phyloP scores from a whole-genome alignment of 257 asterid species.

The Schizonepeta tenuifolia region DNA sequence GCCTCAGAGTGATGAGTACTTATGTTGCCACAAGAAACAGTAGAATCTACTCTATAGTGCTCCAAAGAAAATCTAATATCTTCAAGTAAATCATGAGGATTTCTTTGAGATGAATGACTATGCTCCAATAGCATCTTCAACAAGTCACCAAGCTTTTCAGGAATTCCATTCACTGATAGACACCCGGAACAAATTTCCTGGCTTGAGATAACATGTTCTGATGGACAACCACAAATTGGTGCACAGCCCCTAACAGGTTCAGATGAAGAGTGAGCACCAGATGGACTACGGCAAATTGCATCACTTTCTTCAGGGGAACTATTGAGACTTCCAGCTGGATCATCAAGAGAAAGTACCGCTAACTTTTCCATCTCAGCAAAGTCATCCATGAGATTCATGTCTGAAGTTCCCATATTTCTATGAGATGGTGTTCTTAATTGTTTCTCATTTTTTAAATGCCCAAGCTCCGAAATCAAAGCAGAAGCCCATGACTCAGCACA shows the following conservation, averaged over 20 bases:
- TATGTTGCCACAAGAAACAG: not conserved
- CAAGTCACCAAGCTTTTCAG: constrained; percentile 41
- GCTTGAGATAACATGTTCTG: constrained; percentile 23
- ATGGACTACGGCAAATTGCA: constrained; percentile 34
- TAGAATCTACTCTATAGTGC: constrained; percentile 17
- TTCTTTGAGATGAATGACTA: constrained; percentile 40
- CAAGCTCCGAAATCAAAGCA: constrained; percentile 56
- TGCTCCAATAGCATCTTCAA: constrained; percentile 51
- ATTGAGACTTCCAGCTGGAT: constrained; percentile 43
- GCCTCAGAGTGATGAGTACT: constrained; percentile 24
- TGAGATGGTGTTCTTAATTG: constrained; percentile 42
- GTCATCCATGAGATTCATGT: constrained; percentile 89
- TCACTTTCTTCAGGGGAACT: constrained; percentile 40
- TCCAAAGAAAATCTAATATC: constrained; percentile 49
- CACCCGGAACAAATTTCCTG: constrained; percentile 30
- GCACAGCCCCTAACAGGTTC: not conserved
- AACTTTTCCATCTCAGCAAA: constrained; percentile 94
- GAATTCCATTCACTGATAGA: constrained; percentile 17
- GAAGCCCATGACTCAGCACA: constrained; percentile 70
- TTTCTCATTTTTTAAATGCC: constrained; percentile 51
- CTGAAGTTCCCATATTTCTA: constrained; percentile 54
- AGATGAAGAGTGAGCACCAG: constrained; percentile 29
- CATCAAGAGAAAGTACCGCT: constrained; percentile 54
- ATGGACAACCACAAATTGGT: not conserved
- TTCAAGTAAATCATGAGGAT: constrained; percentile 49